These are phyloP conservation scores for Periconia sp. DNA, from an alignment of 2,329 filamentous ascomycete species.

Conservation along the genomic window DNA sequence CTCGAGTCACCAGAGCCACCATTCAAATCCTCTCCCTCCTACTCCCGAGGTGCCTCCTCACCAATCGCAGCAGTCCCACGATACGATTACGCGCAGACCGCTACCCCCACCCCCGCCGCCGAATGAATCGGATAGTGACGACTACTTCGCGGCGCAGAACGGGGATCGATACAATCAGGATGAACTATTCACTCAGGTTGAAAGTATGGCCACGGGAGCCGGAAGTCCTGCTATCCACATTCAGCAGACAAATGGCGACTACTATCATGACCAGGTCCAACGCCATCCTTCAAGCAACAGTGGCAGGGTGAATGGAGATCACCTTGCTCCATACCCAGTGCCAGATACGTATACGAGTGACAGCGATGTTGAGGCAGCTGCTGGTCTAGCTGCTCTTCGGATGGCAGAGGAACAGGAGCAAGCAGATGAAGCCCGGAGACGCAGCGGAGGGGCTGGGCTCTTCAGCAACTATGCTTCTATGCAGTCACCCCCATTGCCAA, in stretches of 20 bases:
- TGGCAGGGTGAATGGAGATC: slow-evolving; percentile 55
- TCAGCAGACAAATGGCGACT: slow-evolving; percentile 37
- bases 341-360: slow-evolving; percentile 56
- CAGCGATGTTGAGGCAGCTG: slow-evolving; percentile 85
- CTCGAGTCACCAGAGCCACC: slow-evolving; percentile 37
- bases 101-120: slow-evolving; percentile 66
- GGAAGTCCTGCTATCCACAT: slow-evolving; percentile 46
- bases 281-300: slow-evolving; percentile 36
- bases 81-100: slow-evolving; percentile 62
- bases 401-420: slow-evolving; percentile 82
- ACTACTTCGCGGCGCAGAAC: slow-evolving; percentile 46
- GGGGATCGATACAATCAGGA: slow-evolving; percentile 53
- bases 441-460: slow-evolving; percentile 62
- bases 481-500: slow-evolving; percentile 51
- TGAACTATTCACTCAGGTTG: slow-evolving; percentile 63
- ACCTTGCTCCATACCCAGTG: slow-evolving; percentile 47
- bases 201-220: slow-evolving; percentile 52
- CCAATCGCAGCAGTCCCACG: slow-evolving; percentile 55
- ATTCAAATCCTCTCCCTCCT: slow-evolving; percentile 48
- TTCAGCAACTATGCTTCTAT: slow-evolving; percentile 56
- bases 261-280: slow-evolving; percentile 33
- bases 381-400: slow-evolving; percentile 81
- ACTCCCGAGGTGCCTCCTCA: slow-evolving; percentile 60
- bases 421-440: slow-evolving; percentile 62
- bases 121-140: slow-evolving; percentile 51